Base-by-base conservation (phyloP, 768 basidiomycete genomes). In the Leucocoprinus leucothites region DNA sequence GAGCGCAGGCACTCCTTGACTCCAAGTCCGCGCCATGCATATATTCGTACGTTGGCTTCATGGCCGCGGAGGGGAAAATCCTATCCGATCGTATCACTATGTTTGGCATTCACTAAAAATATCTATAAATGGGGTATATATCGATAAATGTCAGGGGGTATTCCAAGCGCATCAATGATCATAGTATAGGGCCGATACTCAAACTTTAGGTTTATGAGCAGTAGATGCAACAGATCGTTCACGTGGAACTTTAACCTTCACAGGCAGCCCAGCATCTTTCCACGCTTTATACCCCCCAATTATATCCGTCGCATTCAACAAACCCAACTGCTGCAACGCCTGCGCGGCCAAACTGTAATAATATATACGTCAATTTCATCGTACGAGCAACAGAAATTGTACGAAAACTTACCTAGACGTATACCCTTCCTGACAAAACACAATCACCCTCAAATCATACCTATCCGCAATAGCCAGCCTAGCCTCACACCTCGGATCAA, bases 251-350 rank as follows among this genome's bases (percentile, higher is more conserved):
- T 58, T 58, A 35, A 74, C 68, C 47, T 78, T 77, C 5, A 79
- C 72, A n/a, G 88, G 86, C 13, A 91, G 67, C 0, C 85, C 82
- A 13, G 79, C 85, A 2, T 77, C 77, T 66, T 74, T 83, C 90
- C 89, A 91, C 0, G 85, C 87, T 18, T 77, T 73, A 66, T 79
- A 87, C 11, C 89, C 89, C 1, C 89, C 90, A 51, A 86, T 75
- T 19, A 91, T 79, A 69, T 91, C 90, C 0, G 90, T 91, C 41
- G 87, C 84, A 62, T 87, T 87, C 40, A 85, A 63, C 57, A 91
- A 65, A 1, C 90, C 90, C 4, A 92, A 62, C 46, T 89, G 79
- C 44, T 86, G 85, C 61, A 91, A 64, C 22, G 85, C 72, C 48
- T 80, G 75, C 0, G 89, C 89, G 1, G 89, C 90, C 35, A 91